Conservation (phyloP, 75 land plant genomes). For the Larix kaempferi region DNA sequence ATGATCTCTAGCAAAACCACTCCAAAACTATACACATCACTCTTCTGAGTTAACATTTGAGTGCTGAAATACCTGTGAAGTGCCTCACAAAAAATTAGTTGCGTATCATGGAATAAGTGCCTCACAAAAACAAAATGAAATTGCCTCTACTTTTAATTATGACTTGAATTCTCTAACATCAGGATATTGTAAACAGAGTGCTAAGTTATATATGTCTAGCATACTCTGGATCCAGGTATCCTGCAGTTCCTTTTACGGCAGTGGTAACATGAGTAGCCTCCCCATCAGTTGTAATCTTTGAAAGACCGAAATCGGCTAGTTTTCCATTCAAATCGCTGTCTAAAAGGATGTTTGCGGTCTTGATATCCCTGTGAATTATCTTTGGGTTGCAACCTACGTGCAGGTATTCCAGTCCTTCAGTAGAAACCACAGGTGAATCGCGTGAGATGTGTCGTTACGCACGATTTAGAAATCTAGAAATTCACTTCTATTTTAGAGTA, state of each 20-base stretch:
- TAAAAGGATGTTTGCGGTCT: too few relatives aligned
- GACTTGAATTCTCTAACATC: too few relatives aligned
- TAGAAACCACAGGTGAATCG: too few relatives aligned
- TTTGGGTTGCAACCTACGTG: conserved; percentile 11
- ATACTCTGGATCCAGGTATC: conserved; percentile 32
- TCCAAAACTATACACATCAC: conserved; percentile 21
- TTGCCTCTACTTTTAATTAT: too few relatives aligned
- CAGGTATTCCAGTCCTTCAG: conserved; percentile 13
- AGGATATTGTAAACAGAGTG: too few relatives aligned
- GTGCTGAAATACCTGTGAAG: conserved; percentile 11
- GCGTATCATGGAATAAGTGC: too few relatives aligned
- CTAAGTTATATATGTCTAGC: background rate
- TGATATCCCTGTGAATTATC: too few relatives aligned
- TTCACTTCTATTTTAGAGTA: too few relatives aligned
- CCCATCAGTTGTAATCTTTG: background rate
- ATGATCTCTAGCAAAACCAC: conserved; percentile 10
- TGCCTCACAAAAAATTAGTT: too few relatives aligned
- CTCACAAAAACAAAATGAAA: too few relatives aligned
- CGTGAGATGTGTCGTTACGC: too few relatives aligned
- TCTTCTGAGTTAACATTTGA: conserved; percentile 11
- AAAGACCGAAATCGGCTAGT: conserved; percentile 16
- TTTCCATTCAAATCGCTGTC: background rate
- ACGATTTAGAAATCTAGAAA: background rate
- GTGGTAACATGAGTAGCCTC: conserved; percentile 10
- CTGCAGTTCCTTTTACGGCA: conserved; percentile 16